Conservation (phyloP, 2,329 filamentous ascomycete genomes). For the Trichoderma oligosporum region DNA sequence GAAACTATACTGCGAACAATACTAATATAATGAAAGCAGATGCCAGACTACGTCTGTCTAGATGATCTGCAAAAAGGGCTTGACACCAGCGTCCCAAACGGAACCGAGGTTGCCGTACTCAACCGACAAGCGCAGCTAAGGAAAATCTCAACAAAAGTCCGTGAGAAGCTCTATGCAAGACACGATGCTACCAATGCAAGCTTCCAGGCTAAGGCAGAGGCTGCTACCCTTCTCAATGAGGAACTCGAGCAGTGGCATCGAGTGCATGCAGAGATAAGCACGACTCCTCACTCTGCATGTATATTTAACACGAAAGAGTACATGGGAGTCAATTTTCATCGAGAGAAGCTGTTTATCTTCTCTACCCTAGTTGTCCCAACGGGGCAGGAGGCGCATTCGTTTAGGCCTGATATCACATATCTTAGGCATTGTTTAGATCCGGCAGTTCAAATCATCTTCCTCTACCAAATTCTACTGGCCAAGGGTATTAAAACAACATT, state of each 20-base stretch:
- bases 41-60: constrained; percentile 3
- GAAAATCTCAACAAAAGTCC: constrained; percentile 5
- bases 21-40: neutral
- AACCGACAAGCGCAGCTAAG: constrained; percentile 7
- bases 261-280: neutral
- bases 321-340: constrained; percentile 15
- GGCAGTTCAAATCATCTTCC: constrained; percentile 11
- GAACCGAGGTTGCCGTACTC: constrained; percentile 3
- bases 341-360: constrained; percentile 16
- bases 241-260: constrained; percentile 2
- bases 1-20: too few relatives aligned
- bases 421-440: constrained; percentile 13
- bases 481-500: constrained; percentile 11
- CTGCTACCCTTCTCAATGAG: neutral
- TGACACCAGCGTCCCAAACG: neutral
- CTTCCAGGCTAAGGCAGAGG: neutral
- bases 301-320: constrained; percentile 16
- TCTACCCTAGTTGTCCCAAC: constrained; percentile 13
- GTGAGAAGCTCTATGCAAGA: neutral
- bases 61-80: constrained; percentile 6
- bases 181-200: neutral
- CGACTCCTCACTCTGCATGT: neutral
- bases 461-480: constrained; percentile 10
- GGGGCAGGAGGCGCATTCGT: neutral
- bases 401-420: constrained; percentile 11